phyloP scores from a whole-genome alignment of 1,284 basidiomycete genomes.

The Cystobasidiaceae sp. region DNA sequence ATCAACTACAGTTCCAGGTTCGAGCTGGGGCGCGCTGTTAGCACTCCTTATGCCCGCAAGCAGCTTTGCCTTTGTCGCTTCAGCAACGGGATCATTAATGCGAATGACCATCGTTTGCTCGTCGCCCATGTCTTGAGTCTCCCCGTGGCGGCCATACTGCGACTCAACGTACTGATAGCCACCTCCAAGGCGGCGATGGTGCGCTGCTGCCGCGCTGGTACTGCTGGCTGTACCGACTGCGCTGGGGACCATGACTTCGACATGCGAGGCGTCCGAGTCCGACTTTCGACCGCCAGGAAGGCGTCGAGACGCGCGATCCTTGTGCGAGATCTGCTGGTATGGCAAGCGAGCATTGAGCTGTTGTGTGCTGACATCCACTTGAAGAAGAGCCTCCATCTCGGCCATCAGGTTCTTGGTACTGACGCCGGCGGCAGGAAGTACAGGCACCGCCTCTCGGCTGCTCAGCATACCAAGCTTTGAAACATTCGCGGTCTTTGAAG shows the following conservation, averaged over 20 bases:
- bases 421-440: not conserved
- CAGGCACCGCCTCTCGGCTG: not conserved
- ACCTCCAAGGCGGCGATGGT: not conserved
- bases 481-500: no score
- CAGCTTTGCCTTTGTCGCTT: constrained; percentile 24
- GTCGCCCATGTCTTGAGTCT: constrained; percentile 5
- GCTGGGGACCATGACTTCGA: no score
- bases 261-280: no score
- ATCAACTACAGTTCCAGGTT: not conserved
- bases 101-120: constrained; percentile 27
- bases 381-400: constrained; percentile 20
- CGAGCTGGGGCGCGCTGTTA: not conserved
- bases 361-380: constrained; percentile 2
- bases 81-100: constrained; percentile 26
- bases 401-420: not conserved
- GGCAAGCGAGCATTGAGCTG: constrained; percentile 15
- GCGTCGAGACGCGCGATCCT: no score
- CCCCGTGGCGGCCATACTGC: constrained; percentile 4
- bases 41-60: constrained; percentile 19
- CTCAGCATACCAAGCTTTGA: not conserved
- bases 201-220: no score
- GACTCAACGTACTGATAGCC: not conserved
- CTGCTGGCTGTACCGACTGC: no score
- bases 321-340: no score
- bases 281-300: no score